phyloP scores from a whole-genome alignment of 1,284 basidiomycete species.

The Puccinia novopanici region DNA sequence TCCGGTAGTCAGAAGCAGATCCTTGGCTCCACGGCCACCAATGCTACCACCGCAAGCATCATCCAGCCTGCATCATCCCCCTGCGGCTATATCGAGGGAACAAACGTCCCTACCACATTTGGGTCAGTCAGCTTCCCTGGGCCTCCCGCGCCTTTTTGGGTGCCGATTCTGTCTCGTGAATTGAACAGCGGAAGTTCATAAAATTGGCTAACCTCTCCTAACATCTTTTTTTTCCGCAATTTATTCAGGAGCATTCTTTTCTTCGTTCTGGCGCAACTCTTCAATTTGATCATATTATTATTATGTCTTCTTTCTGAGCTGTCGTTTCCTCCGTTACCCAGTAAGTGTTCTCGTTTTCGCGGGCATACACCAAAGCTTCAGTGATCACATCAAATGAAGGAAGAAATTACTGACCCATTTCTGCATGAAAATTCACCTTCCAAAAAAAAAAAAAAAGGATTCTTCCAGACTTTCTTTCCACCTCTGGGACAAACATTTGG shows the following conservation, averaged over 20 bases:
- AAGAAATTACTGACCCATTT: neutral
- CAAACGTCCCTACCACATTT: constrained; percentile 40
- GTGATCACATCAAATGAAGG: neutral
- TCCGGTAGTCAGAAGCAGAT: constrained; percentile 3
- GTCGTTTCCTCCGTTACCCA: constrained; percentile 29
- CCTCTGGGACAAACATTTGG: constrained; percentile 48
- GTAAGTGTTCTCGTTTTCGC: constrained; percentile 6
- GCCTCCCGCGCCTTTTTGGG: neutral
- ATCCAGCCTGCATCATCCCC: neutral
- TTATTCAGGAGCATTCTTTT: constrained; percentile 40
- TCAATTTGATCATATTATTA: constrained; percentile 43
- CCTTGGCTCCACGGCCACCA: neutral
- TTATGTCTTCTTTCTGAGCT: constrained; percentile 46
- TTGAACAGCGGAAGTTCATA: neutral
- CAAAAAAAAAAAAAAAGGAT: constrained; percentile 23
- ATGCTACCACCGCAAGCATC: neutral
- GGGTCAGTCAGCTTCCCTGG: constrained; percentile 25
- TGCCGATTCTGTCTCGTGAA: neutral
- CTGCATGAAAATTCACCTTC: neutral
- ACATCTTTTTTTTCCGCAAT: neutral
- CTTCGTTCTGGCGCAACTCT: constrained; percentile 31
- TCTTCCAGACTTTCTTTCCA: constrained; percentile 45
- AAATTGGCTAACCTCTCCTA: neutral
- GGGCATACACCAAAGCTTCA: neutral
- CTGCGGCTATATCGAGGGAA: constrained; percentile 38